A percentile compares a stretch with the other conserved stretches of the same genome.
Conservation (phyloP, 305 asterid species). For the Striga hermonthica region DNA sequence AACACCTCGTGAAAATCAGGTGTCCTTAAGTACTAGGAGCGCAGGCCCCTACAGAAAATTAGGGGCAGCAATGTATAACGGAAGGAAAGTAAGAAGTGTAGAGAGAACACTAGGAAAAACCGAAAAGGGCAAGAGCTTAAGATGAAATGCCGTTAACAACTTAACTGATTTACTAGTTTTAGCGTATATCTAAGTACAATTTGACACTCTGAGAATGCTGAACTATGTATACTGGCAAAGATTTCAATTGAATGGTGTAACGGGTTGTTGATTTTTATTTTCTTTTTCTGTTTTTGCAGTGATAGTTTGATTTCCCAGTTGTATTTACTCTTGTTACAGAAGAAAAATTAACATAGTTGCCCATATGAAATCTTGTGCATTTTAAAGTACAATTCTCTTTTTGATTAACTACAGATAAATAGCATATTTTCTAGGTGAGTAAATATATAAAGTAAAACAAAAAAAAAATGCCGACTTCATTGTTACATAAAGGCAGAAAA, state of each 20-base stretch:
- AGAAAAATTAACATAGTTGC: conserved; percentile 21
- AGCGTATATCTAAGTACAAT: background rate
- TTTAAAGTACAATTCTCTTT: background rate
- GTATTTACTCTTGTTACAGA: conserved; percentile 19
- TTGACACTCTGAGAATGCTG: conserved; percentile 9
- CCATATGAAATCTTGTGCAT: conserved; percentile 19
- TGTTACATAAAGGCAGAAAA: background rate
- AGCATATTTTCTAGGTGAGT: conserved; percentile 36
- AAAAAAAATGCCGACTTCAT: background rate
- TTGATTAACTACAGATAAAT: conserved; percentile 33
- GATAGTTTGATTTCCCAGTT: conserved; percentile 28
- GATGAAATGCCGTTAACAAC: conserved; percentile 36
- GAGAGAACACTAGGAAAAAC: conserved; percentile 29
- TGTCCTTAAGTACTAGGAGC: too few species aligned
- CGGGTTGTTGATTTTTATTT: background rate
- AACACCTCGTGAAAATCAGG: too few species aligned
- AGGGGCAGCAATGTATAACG: too few species aligned
- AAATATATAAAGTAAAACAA: background rate
- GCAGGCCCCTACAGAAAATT: too few species aligned
- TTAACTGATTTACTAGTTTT: background rate
- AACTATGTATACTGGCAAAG: conserved; percentile 37
- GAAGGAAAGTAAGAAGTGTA: conserved; percentile 21
- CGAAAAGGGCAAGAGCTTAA: conserved; percentile 27
- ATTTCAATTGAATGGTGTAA: background rate
- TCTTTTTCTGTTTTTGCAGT: background rate